A percentile compares a stretch with the other conserved stretches of the same genome.
These are phyloP conservation scores for Annulohypoxylon moriforme DNA, from an alignment of 495 filamentous ascomycete genomes.

Conservation along the genomic window DNA sequence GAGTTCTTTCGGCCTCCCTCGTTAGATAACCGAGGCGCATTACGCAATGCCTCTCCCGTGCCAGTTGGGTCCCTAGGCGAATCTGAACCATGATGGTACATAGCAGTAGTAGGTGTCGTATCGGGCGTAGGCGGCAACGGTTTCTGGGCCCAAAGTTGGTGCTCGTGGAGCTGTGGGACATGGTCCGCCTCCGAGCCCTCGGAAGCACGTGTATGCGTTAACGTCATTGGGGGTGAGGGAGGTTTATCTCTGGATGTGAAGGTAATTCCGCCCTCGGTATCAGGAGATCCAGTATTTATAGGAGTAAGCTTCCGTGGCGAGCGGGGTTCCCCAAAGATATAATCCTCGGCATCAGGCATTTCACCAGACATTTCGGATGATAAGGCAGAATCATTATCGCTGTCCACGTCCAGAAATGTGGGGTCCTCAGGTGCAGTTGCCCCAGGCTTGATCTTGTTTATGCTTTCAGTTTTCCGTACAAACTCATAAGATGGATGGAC, in stretches of 20 bases:
- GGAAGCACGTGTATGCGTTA: conserved; percentile 71
- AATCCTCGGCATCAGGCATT: conserved; percentile 64
- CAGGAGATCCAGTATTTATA: conserved; percentile 49
- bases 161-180: conserved; percentile 51
- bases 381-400: conserved; percentile 77
- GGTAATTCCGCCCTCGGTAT: conserved; percentile 26
- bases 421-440: conserved; percentile 54
- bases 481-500: conserved; percentile 61
- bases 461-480: conserved; percentile 58
- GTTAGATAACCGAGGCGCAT: conserved; percentile 50
- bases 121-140: conserved; percentile 65
- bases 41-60: conserved; percentile 53
- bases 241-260: conserved; percentile 59
- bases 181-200: conserved; percentile 55
- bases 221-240: conserved; percentile 82
- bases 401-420: conserved; percentile 74
- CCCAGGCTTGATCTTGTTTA: conserved; percentile 51
- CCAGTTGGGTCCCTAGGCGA: conserved; percentile 53
- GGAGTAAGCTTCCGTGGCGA: conserved; percentile 43
- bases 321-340: conserved; percentile 44
- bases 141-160: conserved; percentile 58
- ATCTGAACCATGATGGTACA: conserved; percentile 39
- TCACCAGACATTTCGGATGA: conserved; percentile 86
- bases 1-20: conserved; percentile 48
- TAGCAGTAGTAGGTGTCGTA: conserved; percentile 59